phyloP scores from a whole-genome alignment of 305 asterid genomes.

The Stenogyne calaminthoides region DNA sequence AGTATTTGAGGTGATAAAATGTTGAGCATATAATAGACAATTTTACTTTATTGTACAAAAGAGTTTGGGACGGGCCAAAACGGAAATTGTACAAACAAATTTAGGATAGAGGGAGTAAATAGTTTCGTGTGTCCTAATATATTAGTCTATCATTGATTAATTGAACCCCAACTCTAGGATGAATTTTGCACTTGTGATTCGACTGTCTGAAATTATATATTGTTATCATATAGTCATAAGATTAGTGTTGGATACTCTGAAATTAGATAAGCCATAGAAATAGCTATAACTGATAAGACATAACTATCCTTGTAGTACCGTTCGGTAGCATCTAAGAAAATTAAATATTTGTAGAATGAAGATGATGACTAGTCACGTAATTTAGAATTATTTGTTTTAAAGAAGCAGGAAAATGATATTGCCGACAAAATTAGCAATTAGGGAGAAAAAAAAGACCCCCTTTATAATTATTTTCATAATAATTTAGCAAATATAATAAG shows the following conservation, averaged over 20 bases:
- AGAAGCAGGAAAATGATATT: conserved; percentile 22
- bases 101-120: no score
- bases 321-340: not conserved
- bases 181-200: not conserved
- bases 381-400: not conserved
- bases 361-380: not conserved
- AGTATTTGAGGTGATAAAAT: no score
- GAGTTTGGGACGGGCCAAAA: no score
- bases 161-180: not conserved
- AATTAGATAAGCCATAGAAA: not conserved
- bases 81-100: no score
- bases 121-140: not conserved
- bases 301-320: not conserved
- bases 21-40: no score
- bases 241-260: not conserved
- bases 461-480: not conserved
- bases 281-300: not conserved
- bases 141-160: not conserved
- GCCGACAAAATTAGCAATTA: conserved; percentile 39
- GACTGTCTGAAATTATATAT: not conserved
- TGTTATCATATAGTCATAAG: not conserved
- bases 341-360: not conserved
- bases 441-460: not conserved
- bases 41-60: no score
- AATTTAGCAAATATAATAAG: conserved; percentile 10